Base-by-base conservation (phyloP, 164 flowering plant genomes). In the Aristolochia fimbriata region DNA sequence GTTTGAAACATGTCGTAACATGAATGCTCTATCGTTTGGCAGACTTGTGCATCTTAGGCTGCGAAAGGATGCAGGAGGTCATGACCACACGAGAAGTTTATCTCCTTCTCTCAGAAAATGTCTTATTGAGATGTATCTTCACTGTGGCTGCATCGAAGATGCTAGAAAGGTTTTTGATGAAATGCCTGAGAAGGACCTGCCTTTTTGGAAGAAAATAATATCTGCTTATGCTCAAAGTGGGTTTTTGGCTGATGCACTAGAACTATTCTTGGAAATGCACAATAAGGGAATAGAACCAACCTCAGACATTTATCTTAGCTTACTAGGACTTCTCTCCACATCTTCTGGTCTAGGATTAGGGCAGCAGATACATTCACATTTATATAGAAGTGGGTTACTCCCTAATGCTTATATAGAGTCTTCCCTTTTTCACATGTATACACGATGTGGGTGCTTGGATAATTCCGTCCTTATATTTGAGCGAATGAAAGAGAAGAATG, bases 91-190 rank as follows among this genome's bases (percentile, higher is more conserved):
- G 24, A 48, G 61, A 61, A 61, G 65, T 41, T 76, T 74, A 50
- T 63, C 74, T 51, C 73, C 33, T 60, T 71, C 67, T 61, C 68
- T 82, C 13, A 69, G 64, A 55, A 69, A 62, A 56, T 63, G 43
- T 24, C 56, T 71, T 30, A 60, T 82, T 15, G 49, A 20, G 15
- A 74, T 82, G 79, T 79, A 71, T 47, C 65, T 72, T 52, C 73
- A 73, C 3, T 77, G 82, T 17, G 76, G 75, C 25, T 68, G 81
- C 58, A 57, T 76, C 0, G 31, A 7, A 1, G 72, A 74, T 30
- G 85, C 83, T 7, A 64, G 51, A 22, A 71, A 62, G 23, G 46
- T 76, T 75, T 80, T 83, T 15, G 81, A 76, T 68, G 68, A 74
- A 71, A 76, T 81, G 77, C 61, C 25, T 16, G 51, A 23, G 0